A percentile compares a stretch with the other conserved stretches of the same genome.
Evolutionary conservation across 768 basidiomycete species (phyloP).

Genomic region (Amanita exitialis): DNA sequence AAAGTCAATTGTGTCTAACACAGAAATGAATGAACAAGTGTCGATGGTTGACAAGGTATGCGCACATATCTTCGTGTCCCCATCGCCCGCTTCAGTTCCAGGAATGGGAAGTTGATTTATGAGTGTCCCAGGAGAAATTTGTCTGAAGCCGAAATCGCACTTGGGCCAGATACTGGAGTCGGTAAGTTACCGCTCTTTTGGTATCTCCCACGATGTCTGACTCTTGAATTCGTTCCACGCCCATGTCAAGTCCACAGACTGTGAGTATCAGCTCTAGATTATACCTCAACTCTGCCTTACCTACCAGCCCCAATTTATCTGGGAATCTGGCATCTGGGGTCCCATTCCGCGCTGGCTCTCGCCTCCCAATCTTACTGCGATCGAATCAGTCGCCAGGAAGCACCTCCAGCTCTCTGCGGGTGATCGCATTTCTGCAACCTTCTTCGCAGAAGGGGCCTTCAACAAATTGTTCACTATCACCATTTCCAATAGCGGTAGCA

Average conservation of each 20-base stretch:
- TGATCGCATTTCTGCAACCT: conserved; percentile 2
- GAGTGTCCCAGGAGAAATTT: too few relatives aligned
- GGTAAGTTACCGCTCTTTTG: too few relatives aligned
- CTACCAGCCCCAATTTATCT: conserved; percentile 4
- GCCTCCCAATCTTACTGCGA: conserved; percentile 3
- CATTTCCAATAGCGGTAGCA: conserved; percentile 4
- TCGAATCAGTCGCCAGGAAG: conserved; percentile 5
- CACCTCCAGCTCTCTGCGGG: conserved; percentile 3
- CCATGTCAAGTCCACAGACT: conserved; percentile 5
- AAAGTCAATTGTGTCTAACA: too few relatives aligned
- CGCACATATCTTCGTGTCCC: too few relatives aligned
- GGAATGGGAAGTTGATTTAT: too few relatives aligned
- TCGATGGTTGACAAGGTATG: too few relatives aligned
- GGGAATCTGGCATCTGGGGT: conserved; percentile 5
- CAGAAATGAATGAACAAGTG: too few relatives aligned
- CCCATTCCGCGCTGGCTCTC: conserved; percentile 5
- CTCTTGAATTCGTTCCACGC: too few relatives aligned
- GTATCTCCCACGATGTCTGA: too few relatives aligned
- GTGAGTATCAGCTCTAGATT: conserved; percentile 1
- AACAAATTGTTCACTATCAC: conserved; percentile 5
- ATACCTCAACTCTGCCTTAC: conserved; percentile 1
- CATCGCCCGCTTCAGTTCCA: too few relatives aligned
- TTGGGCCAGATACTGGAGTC: too few relatives aligned
- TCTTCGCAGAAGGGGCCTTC: conserved; percentile 5
- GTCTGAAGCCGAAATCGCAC: too few relatives aligned